Evolutionary conservation across 73 alveolate genomes (phyloP).

Genomic region (Effrenium voratum): DNA sequence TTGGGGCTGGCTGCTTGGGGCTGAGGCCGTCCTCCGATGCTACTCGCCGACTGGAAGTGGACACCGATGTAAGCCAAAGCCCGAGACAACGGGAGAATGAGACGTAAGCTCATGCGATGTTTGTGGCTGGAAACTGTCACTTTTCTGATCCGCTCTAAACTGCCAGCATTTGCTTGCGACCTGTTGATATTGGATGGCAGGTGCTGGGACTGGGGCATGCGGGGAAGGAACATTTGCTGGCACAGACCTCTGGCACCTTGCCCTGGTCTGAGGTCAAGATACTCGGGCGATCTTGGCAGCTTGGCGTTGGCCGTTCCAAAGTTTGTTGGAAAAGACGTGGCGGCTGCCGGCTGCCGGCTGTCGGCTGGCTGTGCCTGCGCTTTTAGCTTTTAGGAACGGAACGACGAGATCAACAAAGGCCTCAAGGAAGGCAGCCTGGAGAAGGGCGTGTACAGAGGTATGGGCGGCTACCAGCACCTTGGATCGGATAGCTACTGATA

Average conservation of each 20-base stretch:
- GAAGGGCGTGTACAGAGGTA: constrained; percentile 95
- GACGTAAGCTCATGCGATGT: no score
- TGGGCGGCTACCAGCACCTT: constrained; percentile 95
- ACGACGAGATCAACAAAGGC: constrained; percentile 95
- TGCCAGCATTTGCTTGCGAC: no score
- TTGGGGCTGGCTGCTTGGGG: not conserved
- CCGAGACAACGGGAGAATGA: no score
- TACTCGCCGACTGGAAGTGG: constrained; percentile 69
- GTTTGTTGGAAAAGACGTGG: not conserved
- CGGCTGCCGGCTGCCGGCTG: no score
- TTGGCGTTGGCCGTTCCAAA: not conserved
- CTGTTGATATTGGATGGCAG: no score
- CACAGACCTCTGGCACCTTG: no score
- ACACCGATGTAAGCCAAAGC: constrained; percentile 59
- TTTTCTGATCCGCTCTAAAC: no score
- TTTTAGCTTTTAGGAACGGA: constrained; percentile 48
- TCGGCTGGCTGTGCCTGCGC: not conserved
- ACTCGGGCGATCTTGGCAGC: constrained; percentile 44
- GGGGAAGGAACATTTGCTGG: no score
- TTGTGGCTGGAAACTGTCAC: no score
- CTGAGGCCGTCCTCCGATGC: constrained; percentile 91
- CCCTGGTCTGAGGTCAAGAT: constrained; percentile 52
- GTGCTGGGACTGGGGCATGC: no score
- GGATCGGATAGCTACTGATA: no score
- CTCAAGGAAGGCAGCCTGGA: constrained; percentile 95